Evolutionary conservation across 2,329 filamentous ascomycete species (phyloP).

Genomic region (Colletotrichum sp.): DNA sequence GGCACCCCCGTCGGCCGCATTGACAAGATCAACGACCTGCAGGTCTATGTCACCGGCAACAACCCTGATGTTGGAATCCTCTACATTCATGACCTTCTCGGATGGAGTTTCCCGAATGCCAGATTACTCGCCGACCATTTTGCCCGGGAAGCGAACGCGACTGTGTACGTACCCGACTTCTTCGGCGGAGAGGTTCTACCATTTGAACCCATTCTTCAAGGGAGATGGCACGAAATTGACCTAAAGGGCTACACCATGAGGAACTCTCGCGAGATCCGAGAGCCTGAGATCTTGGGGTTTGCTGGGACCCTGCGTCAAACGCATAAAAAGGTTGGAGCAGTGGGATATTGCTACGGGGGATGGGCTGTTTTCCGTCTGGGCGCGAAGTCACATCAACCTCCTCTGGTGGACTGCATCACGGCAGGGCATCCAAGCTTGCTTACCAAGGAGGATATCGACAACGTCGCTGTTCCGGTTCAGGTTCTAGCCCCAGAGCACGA

Average conservation of each 20-base stretch:
- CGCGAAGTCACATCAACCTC: slow-evolving; percentile 34
- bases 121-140: slow-evolving; percentile 52
- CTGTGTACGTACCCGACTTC: slow-evolving; percentile 46
- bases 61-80: slow-evolving; percentile 39
- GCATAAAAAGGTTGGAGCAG: slow-evolving; percentile 42
- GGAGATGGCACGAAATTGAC: slow-evolving; percentile 38
- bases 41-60: slow-evolving; percentile 41
- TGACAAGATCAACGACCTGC: slow-evolving; percentile 33
- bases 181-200: slow-evolving; percentile 40
- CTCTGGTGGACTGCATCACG: slow-evolving; percentile 50
- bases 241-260: slow-evolving; percentile 39
- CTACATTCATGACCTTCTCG: slow-evolving; percentile 43
- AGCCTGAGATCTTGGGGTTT: slow-evolving; percentile 43
- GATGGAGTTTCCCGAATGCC: slow-evolving; percentile 49
- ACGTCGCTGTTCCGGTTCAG: slow-evolving; percentile 53
- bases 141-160: slow-evolving; percentile 46
- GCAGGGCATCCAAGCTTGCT: slow-evolving; percentile 50
- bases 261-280: slow-evolving; percentile 41
- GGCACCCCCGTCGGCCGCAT: slow-evolving; percentile 38
- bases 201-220: slow-evolving; percentile 30
- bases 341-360: slow-evolving; percentile 57
- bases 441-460: slow-evolving; percentile 49
- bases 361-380: slow-evolving; percentile 56
- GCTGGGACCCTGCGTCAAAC: slow-evolving; percentile 38
- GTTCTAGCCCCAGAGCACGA: slow-evolving; percentile 56